A percentile compares a stretch with the other conserved stretches of the same genome.
phyloP scores from a whole-genome alignment of 1,284 basidiomycete genomes.

The Puccinia sorghi region DNA sequence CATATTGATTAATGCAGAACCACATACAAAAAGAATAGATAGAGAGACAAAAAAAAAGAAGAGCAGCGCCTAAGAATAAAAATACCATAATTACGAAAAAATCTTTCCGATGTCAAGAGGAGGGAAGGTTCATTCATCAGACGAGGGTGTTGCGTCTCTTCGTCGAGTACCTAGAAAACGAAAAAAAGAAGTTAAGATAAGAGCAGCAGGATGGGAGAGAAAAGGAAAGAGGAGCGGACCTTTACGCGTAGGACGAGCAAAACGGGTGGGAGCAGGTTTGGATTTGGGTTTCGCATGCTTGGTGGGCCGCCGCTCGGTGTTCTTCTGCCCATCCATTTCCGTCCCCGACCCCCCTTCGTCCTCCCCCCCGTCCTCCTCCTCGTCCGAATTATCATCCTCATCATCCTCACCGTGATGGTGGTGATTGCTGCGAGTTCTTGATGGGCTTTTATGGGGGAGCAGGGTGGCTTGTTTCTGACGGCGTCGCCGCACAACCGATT shows the following conservation, averaged over 20 bases:
- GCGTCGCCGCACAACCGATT: not conserved
- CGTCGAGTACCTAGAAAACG: not conserved
- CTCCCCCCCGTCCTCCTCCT: too few relatives aligned
- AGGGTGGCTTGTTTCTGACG: constrained; percentile 3
- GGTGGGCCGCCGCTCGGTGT: too few relatives aligned
- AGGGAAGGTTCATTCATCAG: constrained; percentile 3
- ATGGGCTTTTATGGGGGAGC: not conserved
- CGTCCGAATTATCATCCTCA: not conserved
- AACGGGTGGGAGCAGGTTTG: not conserved
- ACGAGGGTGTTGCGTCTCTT: constrained; percentile 21
- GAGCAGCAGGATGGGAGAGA: not conserved
- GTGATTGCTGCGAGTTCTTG: not conserved
- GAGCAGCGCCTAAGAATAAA: too few relatives aligned
- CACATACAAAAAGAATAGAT: too few relatives aligned
- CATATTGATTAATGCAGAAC: too few relatives aligned
- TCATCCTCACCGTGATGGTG: not conserved
- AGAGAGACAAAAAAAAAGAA: too few relatives aligned
- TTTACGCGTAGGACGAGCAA: not conserved
- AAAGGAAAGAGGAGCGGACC: not conserved
- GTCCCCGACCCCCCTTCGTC: too few relatives aligned
- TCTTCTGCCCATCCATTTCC: too few relatives aligned
- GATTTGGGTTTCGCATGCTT: not conserved
- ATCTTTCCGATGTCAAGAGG: too few relatives aligned
- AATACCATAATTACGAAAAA: too few relatives aligned
- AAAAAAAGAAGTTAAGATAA: not conserved